Conservation (phyloP, 306 rosid species). For the Pterocarpus santalinus region DNA sequence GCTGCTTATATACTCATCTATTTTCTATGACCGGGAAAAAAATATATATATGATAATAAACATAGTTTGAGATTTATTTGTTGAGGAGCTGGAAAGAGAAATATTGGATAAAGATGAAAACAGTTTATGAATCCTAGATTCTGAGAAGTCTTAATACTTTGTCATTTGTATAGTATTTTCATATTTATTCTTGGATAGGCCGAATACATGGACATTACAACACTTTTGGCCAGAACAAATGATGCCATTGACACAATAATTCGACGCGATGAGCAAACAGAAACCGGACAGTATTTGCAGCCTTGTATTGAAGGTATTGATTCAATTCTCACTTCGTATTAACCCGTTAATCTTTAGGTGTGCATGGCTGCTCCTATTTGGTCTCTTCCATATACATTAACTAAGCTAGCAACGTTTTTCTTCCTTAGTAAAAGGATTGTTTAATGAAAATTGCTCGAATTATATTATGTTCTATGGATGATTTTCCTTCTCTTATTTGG, state of each 20-base stretch:
- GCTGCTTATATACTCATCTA: neutral
- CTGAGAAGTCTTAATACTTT: neutral
- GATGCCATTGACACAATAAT: slow-evolving; percentile 77
- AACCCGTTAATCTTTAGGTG: neutral
- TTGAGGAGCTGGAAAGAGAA: neutral
- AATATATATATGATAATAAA: neutral
- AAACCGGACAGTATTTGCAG: slow-evolving; percentile 73
- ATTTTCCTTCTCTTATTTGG: slow-evolving; percentile 10
- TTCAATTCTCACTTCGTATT: neutral
- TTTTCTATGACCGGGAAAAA: neutral
- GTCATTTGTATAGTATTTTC: neutral
- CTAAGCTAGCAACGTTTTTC: neutral
- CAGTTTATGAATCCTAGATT: neutral
- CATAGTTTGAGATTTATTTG: neutral
- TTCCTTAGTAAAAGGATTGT: no score
- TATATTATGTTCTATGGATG: neutral
- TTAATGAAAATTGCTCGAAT: neutral
- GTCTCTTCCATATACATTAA: no score
- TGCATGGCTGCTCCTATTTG: no score
- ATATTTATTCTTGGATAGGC: slow-evolving; percentile 55
- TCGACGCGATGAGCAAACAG: slow-evolving; percentile 63
- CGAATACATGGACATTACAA: slow-evolving; percentile 73
- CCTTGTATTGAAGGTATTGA: slow-evolving; percentile 89
- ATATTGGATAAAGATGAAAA: neutral
- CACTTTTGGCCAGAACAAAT: slow-evolving; percentile 71